A percentile compares a stretch with the other conserved stretches of the same genome.
Evolutionary conservation across 768 basidiomycete genomes (phyloP).

Genomic region (Gloeopeniophorella convolvens): DNA sequence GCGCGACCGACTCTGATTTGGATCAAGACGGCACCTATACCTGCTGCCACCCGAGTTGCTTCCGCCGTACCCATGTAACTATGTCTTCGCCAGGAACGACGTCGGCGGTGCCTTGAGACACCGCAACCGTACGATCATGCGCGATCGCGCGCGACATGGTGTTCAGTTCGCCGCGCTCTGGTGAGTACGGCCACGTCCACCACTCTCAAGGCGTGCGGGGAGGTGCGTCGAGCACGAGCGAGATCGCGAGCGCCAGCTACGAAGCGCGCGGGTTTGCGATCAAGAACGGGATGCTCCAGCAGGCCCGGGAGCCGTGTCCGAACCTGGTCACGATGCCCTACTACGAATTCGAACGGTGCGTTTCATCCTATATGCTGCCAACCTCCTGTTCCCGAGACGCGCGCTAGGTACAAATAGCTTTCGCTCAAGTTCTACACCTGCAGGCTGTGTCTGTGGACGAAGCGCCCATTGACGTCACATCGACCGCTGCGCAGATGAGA

Average conservation of each 20-base stretch:
- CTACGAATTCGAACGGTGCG: constrained; percentile 86
- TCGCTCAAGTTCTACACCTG: constrained; percentile 88
- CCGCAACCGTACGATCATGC: no score
- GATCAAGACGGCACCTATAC: no score
- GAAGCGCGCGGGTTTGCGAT: constrained; percentile 86
- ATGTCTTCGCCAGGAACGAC: no score
- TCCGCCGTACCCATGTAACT: no score
- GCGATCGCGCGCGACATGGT: no score
- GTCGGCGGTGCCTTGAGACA: no score
- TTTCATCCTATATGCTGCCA: not conserved
- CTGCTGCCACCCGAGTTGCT: no score
- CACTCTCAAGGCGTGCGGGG: constrained; percentile 81
- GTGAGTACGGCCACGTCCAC: no score
- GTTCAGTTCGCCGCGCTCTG: no score
- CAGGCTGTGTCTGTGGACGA: constrained; percentile 97
- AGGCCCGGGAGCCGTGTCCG: constrained; percentile 72
- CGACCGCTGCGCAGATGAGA: constrained; percentile 39
- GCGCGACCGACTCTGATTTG: no score
- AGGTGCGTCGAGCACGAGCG: constrained; percentile 77
- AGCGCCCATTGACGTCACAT: constrained; percentile 85
- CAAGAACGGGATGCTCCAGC: constrained; percentile 89
- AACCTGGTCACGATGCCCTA: constrained; percentile 72
- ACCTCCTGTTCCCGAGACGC: constrained; percentile 2
- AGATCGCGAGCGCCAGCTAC: constrained; percentile 92
- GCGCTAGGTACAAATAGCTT: constrained; percentile 69